These are phyloP conservation scores for Plasmopara halstedii DNA, from an alignment of 352 stramenopile genomes.

Conservation along the genomic window DNA sequence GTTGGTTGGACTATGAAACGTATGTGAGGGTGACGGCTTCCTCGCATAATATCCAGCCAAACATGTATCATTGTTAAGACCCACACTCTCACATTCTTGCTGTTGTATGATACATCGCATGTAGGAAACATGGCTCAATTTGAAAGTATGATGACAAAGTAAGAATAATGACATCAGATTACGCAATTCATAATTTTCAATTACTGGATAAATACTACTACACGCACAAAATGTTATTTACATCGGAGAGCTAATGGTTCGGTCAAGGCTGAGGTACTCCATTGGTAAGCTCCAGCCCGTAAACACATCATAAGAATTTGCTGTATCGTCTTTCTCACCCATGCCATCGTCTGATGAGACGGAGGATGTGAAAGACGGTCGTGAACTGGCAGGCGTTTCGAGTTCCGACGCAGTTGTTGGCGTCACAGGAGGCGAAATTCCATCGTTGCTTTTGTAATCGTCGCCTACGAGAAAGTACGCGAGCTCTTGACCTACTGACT, in stretches of 20 bases:
- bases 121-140: too few species aligned
- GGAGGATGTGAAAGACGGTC: constrained; percentile 20
- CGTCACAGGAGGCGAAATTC: constrained; percentile 15
- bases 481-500: constrained; percentile 24
- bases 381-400: constrained; percentile 12
- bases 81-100: too few species aligned
- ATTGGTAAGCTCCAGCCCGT: constrained; percentile 17
- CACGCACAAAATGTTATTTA: constrained; percentile 4
- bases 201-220: constrained; percentile 8
- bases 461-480: constrained; percentile 23
- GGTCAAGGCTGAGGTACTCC: constrained; percentile 17
- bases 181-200: constrained; percentile 2
- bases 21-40: too few species aligned
- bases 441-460: constrained; percentile 4
- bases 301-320: constrained; percentile 17
- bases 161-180: constrained; percentile 5
- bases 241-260: constrained; percentile 14
- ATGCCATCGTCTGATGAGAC: constrained; percentile 26
- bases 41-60: too few species aligned
- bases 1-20: too few species aligned
- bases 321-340: constrained; percentile 9
- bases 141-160: too few species aligned
- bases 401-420: constrained; percentile 19
- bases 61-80: too few species aligned
- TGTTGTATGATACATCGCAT: too few species aligned